Percentiles rank a stretch among this genome's conserved stretches.
These are phyloP conservation scores for Colletotrichum siamense DNA, from an alignment of 2,329 filamentous ascomycete genomes.

Conservation along the genomic window DNA sequence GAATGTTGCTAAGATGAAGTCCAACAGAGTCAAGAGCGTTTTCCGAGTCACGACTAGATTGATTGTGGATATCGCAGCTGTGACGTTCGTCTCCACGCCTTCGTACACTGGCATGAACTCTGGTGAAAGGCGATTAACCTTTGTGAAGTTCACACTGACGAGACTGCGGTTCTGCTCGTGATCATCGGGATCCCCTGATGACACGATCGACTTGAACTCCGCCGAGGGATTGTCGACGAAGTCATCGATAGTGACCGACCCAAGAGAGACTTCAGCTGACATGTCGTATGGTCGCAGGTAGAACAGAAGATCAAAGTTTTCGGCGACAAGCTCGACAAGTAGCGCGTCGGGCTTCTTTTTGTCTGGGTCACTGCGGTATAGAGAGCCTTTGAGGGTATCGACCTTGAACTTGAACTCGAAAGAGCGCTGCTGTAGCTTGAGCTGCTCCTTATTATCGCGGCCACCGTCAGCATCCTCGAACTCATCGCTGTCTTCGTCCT, in stretches of 20 bases:
- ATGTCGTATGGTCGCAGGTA: slow-evolving; percentile 91
- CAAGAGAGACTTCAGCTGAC: slow-evolving; percentile 87
- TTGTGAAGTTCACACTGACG: slow-evolving; percentile 86
- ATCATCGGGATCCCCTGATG: slow-evolving; percentile 77
- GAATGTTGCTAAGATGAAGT: slow-evolving; percentile 95
- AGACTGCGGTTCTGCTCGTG: slow-evolving; percentile 80
- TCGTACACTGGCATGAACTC: slow-evolving; percentile 94
- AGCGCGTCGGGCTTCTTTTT: slow-evolving; percentile 78
- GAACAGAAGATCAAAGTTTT: slow-evolving; percentile 86
- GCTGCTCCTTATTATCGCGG: slow-evolving; percentile 53
- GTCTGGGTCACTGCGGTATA: slow-evolving; percentile 86
- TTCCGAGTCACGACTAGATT: slow-evolving; percentile 93
- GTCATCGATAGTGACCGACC: slow-evolving; percentile 88
- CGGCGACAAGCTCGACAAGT: slow-evolving; percentile 88
- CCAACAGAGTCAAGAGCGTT: slow-evolving; percentile 88
- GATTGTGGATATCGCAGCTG: slow-evolving; percentile 91
- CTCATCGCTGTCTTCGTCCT: slow-evolving; percentile 68
- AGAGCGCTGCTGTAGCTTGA: slow-evolving; percentile 83
- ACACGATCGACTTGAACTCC: slow-evolving; percentile 98
- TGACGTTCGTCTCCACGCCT: slow-evolving; percentile 91
- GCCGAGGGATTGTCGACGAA: slow-evolving; percentile 88
- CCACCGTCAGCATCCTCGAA: slow-evolving; percentile 73
- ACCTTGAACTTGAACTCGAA: slow-evolving; percentile 98
- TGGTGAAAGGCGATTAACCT: slow-evolving; percentile 88
- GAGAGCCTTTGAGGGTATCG: slow-evolving; percentile 88